Evolutionary conservation across 1,284 basidiomycete species (phyloP).

Genomic region (Phellopilus nigrolimitatus): DNA sequence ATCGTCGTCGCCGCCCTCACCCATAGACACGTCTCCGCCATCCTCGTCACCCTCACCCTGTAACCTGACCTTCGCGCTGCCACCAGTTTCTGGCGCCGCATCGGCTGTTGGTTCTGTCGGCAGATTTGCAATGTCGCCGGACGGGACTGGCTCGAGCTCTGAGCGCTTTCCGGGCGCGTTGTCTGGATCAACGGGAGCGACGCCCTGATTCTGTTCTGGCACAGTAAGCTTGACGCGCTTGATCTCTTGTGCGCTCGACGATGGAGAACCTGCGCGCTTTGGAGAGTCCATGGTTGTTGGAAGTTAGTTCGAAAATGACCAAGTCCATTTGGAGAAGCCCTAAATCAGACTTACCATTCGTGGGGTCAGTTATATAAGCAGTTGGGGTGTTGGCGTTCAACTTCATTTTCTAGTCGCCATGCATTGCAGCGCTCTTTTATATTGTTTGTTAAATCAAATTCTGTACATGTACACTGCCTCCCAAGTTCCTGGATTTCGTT

Average conservation of each 20-base stretch:
- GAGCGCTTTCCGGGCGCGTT: conserved; percentile 70
- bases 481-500: no score
- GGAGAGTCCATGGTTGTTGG: conserved; percentile 48
- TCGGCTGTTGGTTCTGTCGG: conserved; percentile 45
- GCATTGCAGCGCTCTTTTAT: no score
- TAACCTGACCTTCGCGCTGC: conserved; percentile 50
- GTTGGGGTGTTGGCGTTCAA: no score
- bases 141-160: conserved; percentile 69
- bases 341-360: neutral
- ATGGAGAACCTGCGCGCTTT: conserved; percentile 66
- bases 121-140: conserved; percentile 68
- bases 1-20: conserved; percentile 63
- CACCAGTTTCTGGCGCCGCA: conserved; percentile 43
- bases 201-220: conserved; percentile 56
- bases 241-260: conserved; percentile 48
- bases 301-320: neutral
- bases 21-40: conserved; percentile 28
- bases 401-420: no score
- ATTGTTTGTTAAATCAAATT: no score
- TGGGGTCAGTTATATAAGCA: no score
- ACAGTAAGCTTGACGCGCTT: conserved; percentile 66
- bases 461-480: no score
- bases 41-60: conserved; percentile 57
- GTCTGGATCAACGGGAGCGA: conserved; percentile 65
- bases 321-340: neutral